These are phyloP conservation scores for Hypocreales sp. DNA, from an alignment of 2,329 filamentous ascomycete genomes.

Conservation along the genomic window DNA sequence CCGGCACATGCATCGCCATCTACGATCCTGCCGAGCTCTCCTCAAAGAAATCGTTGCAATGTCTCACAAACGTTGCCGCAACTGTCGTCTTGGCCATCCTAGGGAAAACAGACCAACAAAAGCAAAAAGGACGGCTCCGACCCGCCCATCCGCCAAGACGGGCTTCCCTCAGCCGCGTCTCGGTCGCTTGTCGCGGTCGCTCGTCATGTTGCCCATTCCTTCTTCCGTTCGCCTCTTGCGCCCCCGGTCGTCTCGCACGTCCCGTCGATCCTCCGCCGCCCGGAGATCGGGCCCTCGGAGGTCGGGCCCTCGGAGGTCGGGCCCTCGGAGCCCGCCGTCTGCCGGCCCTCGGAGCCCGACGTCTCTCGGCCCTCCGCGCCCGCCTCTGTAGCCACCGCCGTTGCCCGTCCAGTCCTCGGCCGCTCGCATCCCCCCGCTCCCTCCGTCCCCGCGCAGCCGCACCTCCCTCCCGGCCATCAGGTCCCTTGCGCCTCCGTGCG, in stretches of 20 bases:
- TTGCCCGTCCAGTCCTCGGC: slow-evolving; percentile 8
- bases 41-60: no score
- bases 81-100: no score
- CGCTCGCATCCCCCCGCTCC: slow-evolving; percentile 3
- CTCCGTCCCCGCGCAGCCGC: slow-evolving; percentile 15
- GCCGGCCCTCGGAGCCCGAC: no score
- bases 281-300: no score
- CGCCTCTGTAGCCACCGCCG: slow-evolving; percentile 15
- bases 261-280: slow-evolving; percentile 16
- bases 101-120: no score
- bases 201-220: slow-evolving; percentile 18
- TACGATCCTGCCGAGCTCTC: no score
- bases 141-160: no score
- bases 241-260: slow-evolving; percentile 19
- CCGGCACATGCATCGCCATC: no score
- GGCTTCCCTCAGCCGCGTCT: slow-evolving; percentile 23
- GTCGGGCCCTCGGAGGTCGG: no score
- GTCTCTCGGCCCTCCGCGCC: slow-evolving; percentile 18
- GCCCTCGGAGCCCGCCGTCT: no score
- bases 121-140: no score
- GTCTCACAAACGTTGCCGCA: no score
- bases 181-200: slow-evolving; percentile 37
- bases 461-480: slow-evolving; percentile 14
- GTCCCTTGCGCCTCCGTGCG: slow-evolving; percentile 15
- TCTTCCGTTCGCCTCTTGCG: slow-evolving; percentile 31